Evolutionary conservation across 768 basidiomycete species (phyloP).

Genomic region (Phaffia australis): DNA sequence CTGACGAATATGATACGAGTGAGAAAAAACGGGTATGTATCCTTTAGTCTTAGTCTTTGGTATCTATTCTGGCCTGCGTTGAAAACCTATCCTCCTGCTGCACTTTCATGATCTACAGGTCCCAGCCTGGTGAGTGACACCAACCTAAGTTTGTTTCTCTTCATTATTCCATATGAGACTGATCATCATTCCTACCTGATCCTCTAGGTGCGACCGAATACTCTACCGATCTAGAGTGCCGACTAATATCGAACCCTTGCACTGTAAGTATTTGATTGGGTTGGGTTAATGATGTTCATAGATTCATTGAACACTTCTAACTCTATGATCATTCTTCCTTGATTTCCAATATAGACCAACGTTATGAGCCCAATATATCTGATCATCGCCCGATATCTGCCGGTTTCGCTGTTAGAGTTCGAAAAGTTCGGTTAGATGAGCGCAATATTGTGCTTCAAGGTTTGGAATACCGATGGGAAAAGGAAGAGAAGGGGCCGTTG

Average conservation of each 20-base stretch:
- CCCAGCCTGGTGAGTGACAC: too few species aligned
- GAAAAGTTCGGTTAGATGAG: conserved; percentile 53
- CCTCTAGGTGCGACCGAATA: conserved; percentile 64
- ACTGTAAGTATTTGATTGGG: conserved; percentile 26
- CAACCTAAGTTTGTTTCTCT: neutral
- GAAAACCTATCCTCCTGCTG: conserved; percentile 7
- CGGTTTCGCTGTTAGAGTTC: conserved; percentile 61
- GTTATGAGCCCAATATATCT: conserved; percentile 78
- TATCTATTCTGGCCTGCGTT: conserved; percentile 86
- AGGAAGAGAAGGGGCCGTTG: conserved; percentile 34
- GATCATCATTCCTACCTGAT: neutral
- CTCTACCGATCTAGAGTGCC: conserved; percentile 50
- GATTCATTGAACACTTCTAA: neutral
- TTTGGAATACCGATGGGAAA: conserved; percentile 44
- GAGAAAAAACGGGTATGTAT: conserved; percentile 74
- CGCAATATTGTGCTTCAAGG: conserved; percentile 50
- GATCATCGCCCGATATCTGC: conserved; percentile 86
- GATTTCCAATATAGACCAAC: conserved; percentile 39
- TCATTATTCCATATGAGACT: neutral
- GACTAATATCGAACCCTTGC: conserved; percentile 41
- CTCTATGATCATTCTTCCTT: neutral
- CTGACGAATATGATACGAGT: conserved; percentile 70
- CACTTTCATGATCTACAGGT: conserved; percentile 1
- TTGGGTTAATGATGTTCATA: conserved; percentile 58
- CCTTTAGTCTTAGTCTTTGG: too few species aligned